These are phyloP conservation scores for Chionographis japonica DNA, from an alignment of 106 monocot species.

Conservation along the genomic window DNA sequence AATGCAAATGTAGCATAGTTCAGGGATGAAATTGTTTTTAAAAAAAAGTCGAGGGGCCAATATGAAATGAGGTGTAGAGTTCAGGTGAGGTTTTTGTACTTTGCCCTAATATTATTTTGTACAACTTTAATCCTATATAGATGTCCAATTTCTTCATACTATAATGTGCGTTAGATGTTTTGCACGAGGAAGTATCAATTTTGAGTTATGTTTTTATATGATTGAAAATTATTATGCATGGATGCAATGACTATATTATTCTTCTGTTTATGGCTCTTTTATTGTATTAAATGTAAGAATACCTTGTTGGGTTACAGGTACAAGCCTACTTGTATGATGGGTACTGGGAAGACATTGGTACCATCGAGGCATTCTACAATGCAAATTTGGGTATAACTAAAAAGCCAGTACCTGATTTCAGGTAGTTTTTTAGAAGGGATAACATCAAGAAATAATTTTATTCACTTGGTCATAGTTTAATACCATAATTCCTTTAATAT, in stretches of 20 bases:
- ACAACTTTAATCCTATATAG: no score
- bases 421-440: slow-evolving; percentile 27
- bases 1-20: no score
- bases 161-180: no score
- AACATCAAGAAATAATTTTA: neutral
- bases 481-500: neutral
- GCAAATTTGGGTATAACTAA: slow-evolving; percentile 98
- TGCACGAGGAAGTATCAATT: no score
- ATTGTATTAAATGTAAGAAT: neutral
- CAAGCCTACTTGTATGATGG: slow-evolving; percentile 96
- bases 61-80: no score
- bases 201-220: no score
- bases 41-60: no score
- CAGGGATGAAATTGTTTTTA: no score
- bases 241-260: neutral
- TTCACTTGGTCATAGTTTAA: neutral
- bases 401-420: slow-evolving; percentile 93
- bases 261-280: neutral
- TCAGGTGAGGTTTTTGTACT: no score
- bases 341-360: slow-evolving; percentile 99
- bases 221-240: no score
- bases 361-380: slow-evolving; percentile 98
- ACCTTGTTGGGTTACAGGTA: slow-evolving; percentile 37
- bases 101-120: no score
- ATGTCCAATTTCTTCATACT: no score